Evolutionary conservation across 805 yeast species (phyloP).

Genomic region (Candida suzukii): DNA sequence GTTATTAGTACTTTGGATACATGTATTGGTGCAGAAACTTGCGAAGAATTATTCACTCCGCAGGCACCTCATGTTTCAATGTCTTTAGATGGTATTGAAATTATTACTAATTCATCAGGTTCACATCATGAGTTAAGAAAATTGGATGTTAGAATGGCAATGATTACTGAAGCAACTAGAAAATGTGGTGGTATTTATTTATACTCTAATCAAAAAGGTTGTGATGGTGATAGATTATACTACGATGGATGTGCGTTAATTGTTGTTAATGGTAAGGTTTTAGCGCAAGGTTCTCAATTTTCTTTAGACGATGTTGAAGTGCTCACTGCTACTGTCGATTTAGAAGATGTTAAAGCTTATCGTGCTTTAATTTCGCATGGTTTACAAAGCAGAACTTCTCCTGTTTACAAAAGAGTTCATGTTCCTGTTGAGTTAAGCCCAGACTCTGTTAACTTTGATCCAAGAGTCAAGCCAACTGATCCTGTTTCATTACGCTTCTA

Average conservation of each 20-base stretch:
- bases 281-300: slow-evolving; percentile 92
- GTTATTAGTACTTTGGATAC: slow-evolving; percentile 80
- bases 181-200: slow-evolving; percentile 96
- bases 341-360: slow-evolving; percentile 84
- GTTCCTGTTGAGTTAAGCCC: slow-evolving; percentile 66
- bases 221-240: slow-evolving; percentile 96
- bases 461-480: slow-evolving; percentile 51
- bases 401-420: slow-evolving; percentile 46
- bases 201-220: slow-evolving; percentile 93
- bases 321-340: slow-evolving; percentile 86
- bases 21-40: slow-evolving; percentile 93
- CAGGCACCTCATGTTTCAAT: slow-evolving; percentile 88
- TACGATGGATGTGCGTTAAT: slow-evolving; percentile 97
- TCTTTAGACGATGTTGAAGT: slow-evolving; percentile 90
- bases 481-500: slow-evolving; percentile 52
- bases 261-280: slow-evolving; percentile 83
- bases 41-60: slow-evolving; percentile 97
- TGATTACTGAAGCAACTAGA: slow-evolving; percentile 87
- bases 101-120: slow-evolving; percentile 91
- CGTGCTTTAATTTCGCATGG: slow-evolving; percentile 71
- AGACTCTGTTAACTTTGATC: slow-evolving; percentile 49
- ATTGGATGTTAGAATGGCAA: slow-evolving; percentile 72
- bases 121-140: slow-evolving; percentile 96
- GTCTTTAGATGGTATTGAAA: slow-evolving; percentile 96
- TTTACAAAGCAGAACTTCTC: slow-evolving; percentile 47